These are phyloP conservation scores for Imleria badia DNA, from an alignment of 768 basidiomycete species.

Conservation along the genomic window DNA sequence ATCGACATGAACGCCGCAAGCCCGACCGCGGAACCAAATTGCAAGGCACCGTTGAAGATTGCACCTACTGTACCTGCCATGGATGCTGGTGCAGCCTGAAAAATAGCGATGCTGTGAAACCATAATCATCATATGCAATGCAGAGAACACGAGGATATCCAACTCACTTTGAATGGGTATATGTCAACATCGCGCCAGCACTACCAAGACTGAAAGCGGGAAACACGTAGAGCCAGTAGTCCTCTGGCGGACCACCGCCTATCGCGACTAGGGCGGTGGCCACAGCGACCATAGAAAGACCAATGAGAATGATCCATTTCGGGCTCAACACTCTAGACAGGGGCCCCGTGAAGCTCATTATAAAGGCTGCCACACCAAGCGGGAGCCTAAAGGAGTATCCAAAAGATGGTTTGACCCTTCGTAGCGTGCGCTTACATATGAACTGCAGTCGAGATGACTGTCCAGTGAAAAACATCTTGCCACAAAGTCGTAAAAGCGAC, in stretches of 20 bases:
- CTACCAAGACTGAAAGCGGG: conserved; percentile 51
- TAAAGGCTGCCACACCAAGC: conserved; percentile 39
- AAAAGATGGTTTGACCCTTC: not conserved
- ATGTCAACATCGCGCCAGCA: conserved; percentile 45
- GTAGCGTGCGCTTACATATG: conserved; percentile 34
- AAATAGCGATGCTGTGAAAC: conserved; percentile 45
- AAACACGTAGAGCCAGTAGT: conserved; percentile 49
- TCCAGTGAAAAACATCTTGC: conserved; percentile 45
- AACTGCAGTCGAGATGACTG: conserved; percentile 37
- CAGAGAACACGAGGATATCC: not conserved
- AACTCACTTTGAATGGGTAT: conserved; percentile 49
- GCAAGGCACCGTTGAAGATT: conserved; percentile 53
- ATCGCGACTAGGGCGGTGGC: conserved; percentile 44
- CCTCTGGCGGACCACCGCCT: conserved; percentile 37
- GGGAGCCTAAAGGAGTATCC: conserved; percentile 35
- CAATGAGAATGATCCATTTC: conserved; percentile 48
- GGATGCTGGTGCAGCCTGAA: conserved; percentile 46
- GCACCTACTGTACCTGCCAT: conserved; percentile 56
- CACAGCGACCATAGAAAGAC: conserved; percentile 36
- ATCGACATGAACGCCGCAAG: conserved; percentile 50
- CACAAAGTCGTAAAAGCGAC: conserved; percentile 38
- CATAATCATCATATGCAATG: not conserved
- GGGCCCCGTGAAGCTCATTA: conserved; percentile 38
- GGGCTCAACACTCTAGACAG: conserved; percentile 37
- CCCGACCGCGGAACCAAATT: conserved; percentile 52